phyloP scores from a whole-genome alignment of 352 stramenopile species.

The Phytophthora gonapodyides region DNA sequence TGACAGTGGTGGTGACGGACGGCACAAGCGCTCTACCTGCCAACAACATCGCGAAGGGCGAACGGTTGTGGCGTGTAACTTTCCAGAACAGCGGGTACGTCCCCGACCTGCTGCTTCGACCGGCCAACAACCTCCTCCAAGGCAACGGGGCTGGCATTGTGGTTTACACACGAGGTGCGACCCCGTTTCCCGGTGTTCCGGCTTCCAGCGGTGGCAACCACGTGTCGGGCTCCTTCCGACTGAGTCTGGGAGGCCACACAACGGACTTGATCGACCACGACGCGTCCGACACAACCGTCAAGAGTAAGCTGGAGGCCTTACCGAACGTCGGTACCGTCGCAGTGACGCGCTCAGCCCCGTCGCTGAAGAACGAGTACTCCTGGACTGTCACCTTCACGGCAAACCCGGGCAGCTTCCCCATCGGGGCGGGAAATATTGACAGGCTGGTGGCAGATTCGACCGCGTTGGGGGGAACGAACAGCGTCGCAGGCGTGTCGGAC shows the following conservation, averaged over 20 bases:
- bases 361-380: slow-evolving; percentile 89
- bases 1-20: slow-evolving; percentile 78
- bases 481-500: slow-evolving; percentile 38
- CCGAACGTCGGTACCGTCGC: slow-evolving; percentile 92
- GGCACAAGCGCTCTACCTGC: slow-evolving; percentile 45
- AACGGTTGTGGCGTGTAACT: slow-evolving; percentile 88
- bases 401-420: slow-evolving; percentile 93
- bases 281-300: slow-evolving; percentile 91
- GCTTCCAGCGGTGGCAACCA: slow-evolving; percentile 87
- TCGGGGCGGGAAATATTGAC: slow-evolving; percentile 70
- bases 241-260: slow-evolving; percentile 88
- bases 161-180: slow-evolving; percentile 76
- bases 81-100: slow-evolving; percentile 93
- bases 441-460: slow-evolving; percentile 47
- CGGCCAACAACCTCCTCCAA: slow-evolving; percentile 78
- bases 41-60: slow-evolving; percentile 40
- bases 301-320: slow-evolving; percentile 90
- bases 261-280: slow-evolving; percentile 93
- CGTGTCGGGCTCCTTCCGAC: slow-evolving; percentile 85
- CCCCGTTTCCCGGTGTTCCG: slow-evolving; percentile 30
- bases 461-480: slow-evolving; percentile 51
- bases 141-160: slow-evolving; percentile 86
- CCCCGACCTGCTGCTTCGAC: slow-evolving; percentile 79
- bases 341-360: slow-evolving; percentile 84
- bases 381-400: slow-evolving; percentile 95